Evolutionary conservation across 2,329 filamentous ascomycete genomes (phyloP).

Genomic region (Ceratocystis colombiana): DNA sequence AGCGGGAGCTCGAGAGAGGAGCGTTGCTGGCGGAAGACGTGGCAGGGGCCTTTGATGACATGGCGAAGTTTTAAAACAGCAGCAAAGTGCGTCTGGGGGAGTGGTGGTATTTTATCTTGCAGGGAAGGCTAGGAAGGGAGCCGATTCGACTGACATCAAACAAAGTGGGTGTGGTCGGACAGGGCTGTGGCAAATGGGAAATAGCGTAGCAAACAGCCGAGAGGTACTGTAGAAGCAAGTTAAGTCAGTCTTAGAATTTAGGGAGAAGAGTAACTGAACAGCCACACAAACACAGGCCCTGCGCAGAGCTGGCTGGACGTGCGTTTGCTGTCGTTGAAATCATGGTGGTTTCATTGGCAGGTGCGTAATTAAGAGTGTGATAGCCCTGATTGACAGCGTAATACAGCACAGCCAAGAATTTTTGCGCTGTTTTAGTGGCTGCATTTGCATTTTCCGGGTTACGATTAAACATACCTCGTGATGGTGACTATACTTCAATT

Average conservation of each 20-base stretch:
- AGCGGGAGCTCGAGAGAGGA: conserved; percentile 10
- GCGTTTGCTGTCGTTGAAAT: not conserved
- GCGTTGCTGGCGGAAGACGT: not conserved
- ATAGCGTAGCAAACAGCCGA: not conserved
- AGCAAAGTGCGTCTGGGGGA: not conserved
- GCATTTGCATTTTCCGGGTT: not conserved
- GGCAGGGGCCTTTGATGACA: conserved; percentile 5
- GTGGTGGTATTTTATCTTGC: not conserved
- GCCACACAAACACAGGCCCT: not conserved
- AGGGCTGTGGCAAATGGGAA: not conserved
- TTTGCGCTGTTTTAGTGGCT: conserved; percentile 4
- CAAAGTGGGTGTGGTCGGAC: not conserved
- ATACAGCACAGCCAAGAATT: not conserved
- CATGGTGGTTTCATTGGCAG: not conserved
- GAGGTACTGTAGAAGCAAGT: not conserved
- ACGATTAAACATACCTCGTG: not conserved
- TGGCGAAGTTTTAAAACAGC: conserved; percentile 8
- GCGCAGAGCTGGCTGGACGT: not conserved
- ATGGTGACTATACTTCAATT: not conserved
- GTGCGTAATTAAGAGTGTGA: not conserved
- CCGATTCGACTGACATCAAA: conserved; percentile 4
- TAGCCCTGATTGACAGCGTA: not conserved
- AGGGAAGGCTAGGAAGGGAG: not conserved
- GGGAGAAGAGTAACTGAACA: not conserved
- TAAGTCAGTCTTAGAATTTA: not conserved